Base-by-base conservation (phyloP, 2,329 filamentous ascomycete species). In the Cadophora sp. region DNA sequence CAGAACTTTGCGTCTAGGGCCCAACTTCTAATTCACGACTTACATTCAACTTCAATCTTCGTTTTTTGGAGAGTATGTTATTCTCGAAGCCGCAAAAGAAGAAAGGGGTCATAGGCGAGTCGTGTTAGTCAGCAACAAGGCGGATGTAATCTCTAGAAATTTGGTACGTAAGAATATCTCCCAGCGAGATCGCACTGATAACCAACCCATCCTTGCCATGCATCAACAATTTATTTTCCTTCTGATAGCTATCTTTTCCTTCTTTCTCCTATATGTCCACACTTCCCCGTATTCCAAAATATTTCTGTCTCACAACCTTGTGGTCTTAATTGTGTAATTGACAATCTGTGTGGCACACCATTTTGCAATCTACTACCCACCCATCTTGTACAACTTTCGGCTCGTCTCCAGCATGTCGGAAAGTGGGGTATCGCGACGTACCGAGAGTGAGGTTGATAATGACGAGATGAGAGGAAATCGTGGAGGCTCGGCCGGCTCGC, bases 401-500 rank as follows among this genome's bases (percentile, higher is more conserved):
- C 43, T 46, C 46, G 27, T 53, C 31, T 63, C 61, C 46, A 63
- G 48, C 43, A 63, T 63, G 61, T 53, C 46, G 61, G 61, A 63
- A 53, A 53, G 61, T 53, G 46, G 61, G 61, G 61, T 40, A 7
- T 34, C 29, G n/a, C 27, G 29, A 55, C 27, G 46, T 55, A 24
- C 29, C 56, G 56, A 59, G 31, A 59, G 56, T 53, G 61, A 53
- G 11, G 27, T 63, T 63, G 61, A 63, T 19, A 63, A 37, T 24
- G 61, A 53, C 31, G 48, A 53, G 31, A 26, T 40, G 61, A 50
- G 61, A 51, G 46, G 61, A 26, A 53, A 40, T 53, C 61, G 31
- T 55, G 22, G 31, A 63, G 46, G 46, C 27, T 62, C 59, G 61
- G 37, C 59, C 59, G 14, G 65, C 46, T 61, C 65, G 50, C 31